phyloP scores from a whole-genome alignment of 805 yeast species.

The Saccharomycopsis javanensis region DNA sequence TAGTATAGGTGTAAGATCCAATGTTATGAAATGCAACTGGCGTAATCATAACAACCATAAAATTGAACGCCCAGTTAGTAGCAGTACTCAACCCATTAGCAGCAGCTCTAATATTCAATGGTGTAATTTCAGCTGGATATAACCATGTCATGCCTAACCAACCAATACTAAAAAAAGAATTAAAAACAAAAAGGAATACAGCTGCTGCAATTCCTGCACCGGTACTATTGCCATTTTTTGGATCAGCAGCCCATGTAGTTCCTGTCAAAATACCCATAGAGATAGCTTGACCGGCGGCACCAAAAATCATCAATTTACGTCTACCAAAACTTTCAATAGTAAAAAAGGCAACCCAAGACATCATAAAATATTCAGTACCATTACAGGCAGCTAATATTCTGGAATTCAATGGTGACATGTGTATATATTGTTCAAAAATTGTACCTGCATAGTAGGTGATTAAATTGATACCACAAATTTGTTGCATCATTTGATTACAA shows the following conservation, averaged over 20 bases:
- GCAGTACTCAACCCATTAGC: constrained; percentile 39
- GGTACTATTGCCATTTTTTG: constrained; percentile 25
- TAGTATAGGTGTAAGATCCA: constrained; percentile 49
- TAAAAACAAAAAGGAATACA: constrained; percentile 47
- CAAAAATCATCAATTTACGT: constrained; percentile 46
- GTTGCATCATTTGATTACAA: constrained; percentile 60
- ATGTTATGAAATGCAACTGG: constrained; percentile 43
- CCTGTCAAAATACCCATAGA: constrained; percentile 31
- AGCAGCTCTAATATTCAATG: constrained; percentile 46
- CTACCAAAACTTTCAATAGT: constrained; percentile 57
- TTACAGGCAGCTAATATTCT: constrained; percentile 58
- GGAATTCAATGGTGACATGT: constrained; percentile 41
- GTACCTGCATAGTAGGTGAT: constrained; percentile 57
- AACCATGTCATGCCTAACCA: constrained; percentile 50
- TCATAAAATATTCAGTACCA: constrained; percentile 47
- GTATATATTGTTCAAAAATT: constrained; percentile 42
- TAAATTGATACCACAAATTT: constrained; percentile 61
- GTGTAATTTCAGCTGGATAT: constrained; percentile 54
- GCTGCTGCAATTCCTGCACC: constrained; percentile 54
- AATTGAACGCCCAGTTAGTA: constrained; percentile 58
- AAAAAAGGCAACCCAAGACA: constrained; percentile 47
- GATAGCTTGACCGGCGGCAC: constrained; percentile 40
- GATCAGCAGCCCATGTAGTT: constrained; percentile 37
- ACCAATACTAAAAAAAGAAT: constrained; percentile 28
- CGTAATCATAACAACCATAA: constrained; percentile 57